These are phyloP conservation scores for Protomyces lactucae-debilis DNA, from an alignment of 1,139 yeast genomes.

Conservation along the genomic window DNA sequence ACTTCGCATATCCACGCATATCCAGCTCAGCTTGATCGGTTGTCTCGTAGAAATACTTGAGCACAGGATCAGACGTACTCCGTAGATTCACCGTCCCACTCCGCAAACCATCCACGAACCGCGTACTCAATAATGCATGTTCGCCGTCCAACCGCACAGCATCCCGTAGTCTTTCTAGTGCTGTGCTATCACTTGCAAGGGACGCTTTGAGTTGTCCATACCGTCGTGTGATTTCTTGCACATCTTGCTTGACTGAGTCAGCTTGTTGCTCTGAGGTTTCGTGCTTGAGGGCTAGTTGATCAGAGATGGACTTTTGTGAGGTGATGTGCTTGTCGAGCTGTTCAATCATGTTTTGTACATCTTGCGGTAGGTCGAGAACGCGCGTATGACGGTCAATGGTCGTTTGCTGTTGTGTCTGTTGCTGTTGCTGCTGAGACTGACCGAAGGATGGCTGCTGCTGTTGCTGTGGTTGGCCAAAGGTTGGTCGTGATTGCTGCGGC, in stretches of 20 bases:
- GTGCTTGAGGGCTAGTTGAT: constrained; percentile 63
- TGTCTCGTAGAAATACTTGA: constrained; percentile 52
- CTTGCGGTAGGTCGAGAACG: constrained; percentile 76
- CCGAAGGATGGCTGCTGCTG: too few relatives aligned
- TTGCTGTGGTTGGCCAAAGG: constrained; percentile 13
- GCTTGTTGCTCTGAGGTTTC: constrained; percentile 64
- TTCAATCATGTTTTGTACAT: constrained; percentile 70
- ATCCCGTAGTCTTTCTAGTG: constrained; percentile 45
- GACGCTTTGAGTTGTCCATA: constrained; percentile 65
- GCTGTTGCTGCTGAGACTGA: constrained; percentile 22
- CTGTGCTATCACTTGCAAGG: constrained; percentile 54
- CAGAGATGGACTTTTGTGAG: constrained; percentile 76
- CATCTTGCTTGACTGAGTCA: constrained; percentile 79
- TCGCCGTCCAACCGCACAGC: constrained; percentile 36
- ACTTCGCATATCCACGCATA: constrained; percentile 61
- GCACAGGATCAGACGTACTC: constrained; percentile 47
- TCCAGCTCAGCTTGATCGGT: constrained; percentile 52
- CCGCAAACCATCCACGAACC: constrained; percentile 59
- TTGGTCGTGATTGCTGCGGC: not conserved
- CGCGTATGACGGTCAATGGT: constrained; percentile 76
- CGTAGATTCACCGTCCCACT: constrained; percentile 64
- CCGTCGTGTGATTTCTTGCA: constrained; percentile 62
- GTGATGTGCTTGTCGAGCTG: constrained; percentile 78
- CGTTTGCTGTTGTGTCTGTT: not conserved
- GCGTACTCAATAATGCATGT: constrained; percentile 64